These are phyloP conservation scores for Pseudogymnoascus sp. DNA, from an alignment of 2,329 filamentous ascomycete genomes.

Conservation along the genomic window DNA sequence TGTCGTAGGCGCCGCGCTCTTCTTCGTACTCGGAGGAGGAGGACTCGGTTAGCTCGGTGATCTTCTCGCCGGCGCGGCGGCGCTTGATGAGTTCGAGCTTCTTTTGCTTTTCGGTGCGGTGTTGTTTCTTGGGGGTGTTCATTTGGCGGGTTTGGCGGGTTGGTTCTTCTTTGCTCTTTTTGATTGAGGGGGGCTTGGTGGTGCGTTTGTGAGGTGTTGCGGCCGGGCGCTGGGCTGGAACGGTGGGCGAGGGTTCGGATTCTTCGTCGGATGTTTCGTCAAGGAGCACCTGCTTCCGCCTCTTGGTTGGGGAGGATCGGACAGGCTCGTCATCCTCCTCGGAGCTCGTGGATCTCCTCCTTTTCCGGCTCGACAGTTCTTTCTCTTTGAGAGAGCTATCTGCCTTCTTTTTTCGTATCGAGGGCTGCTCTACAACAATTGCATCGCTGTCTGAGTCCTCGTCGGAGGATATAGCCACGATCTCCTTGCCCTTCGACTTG, in stretches of 20 bases:
- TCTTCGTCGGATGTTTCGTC: not conserved
- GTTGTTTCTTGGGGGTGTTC: conserved; percentile 19
- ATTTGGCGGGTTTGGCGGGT: not conserved
- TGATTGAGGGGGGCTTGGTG: not conserved
- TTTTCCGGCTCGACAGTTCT: not conserved
- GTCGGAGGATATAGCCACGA: not conserved
- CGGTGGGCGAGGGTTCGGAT: not conserved
- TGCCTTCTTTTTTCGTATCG: not conserved
- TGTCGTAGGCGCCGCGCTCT: conserved; percentile 19
- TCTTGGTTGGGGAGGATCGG: not conserved
- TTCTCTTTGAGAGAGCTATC: not conserved
- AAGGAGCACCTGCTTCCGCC: not conserved
- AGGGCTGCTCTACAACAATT: not conserved
- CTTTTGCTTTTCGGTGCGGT: conserved; percentile 37
- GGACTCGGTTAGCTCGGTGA: conserved; percentile 33
- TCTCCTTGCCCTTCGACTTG: not conserved
- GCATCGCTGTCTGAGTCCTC: not conserved
- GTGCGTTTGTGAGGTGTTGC: not conserved
- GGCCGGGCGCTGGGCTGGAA: not conserved
- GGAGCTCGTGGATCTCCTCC: not conserved
- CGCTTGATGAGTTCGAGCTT: conserved; percentile 36
- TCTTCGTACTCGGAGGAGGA: conserved; percentile 20
- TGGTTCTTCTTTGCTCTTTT: not conserved
- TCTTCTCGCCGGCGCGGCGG: conserved; percentile 36
- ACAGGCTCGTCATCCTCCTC: not conserved